Percentiles rank a stretch among this genome's conserved stretches.
Conservation (phyloP, 768 basidiomycete genomes). For the Nevesoporus exiguus region DNA sequence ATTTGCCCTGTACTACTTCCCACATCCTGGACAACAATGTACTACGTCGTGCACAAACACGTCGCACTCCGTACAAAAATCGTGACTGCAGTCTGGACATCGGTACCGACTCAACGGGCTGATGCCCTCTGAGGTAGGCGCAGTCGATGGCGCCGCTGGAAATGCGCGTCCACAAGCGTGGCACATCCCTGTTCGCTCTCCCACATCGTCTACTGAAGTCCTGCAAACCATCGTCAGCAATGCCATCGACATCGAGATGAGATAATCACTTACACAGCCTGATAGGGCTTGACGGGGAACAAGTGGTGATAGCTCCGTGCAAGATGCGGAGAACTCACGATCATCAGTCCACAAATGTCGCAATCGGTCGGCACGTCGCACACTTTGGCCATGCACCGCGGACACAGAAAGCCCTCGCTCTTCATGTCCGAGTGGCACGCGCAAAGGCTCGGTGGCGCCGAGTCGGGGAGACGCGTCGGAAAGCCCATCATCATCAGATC, state of each 20-base stretch:
- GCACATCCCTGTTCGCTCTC: slow-evolving; percentile 45
- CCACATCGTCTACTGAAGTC: slow-evolving; percentile 37
- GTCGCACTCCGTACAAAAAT: slow-evolving; percentile 88
- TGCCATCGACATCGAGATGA: neutral
- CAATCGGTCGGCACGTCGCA: slow-evolving; percentile 99
- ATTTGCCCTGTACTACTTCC: slow-evolving; percentile 25
- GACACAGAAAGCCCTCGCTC: slow-evolving; percentile 92
- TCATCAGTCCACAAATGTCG: slow-evolving; percentile 95
- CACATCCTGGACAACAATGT: neutral
- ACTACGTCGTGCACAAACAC: neutral
- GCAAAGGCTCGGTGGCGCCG: slow-evolving; percentile 80
- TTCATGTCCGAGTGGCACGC: slow-evolving; percentile 92
- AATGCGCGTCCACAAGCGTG: slow-evolving; percentile 80
- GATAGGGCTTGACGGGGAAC: slow-evolving; percentile 89
- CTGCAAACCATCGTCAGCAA: slow-evolving; percentile 26
- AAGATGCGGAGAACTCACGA: slow-evolving; percentile 95
- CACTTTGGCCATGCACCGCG: slow-evolving; percentile 86
- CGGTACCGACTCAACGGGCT: slow-evolving; percentile 85
- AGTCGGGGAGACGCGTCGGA: slow-evolving; percentile 85
- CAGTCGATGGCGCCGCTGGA: slow-evolving; percentile 39
- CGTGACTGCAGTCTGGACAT: slow-evolving; percentile 79
- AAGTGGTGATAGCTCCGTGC: slow-evolving; percentile 94
- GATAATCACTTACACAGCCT: slow-evolving; percentile 64
- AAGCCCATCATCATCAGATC: slow-evolving; percentile 99
- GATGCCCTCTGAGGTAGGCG: slow-evolving; percentile 56